A percentile compares a stretch with the other conserved stretches of the same genome.
These are phyloP conservation scores for Noccaea caerulescens DNA, from an alignment of 345 rosid genomes.

Conservation along the genomic window DNA sequence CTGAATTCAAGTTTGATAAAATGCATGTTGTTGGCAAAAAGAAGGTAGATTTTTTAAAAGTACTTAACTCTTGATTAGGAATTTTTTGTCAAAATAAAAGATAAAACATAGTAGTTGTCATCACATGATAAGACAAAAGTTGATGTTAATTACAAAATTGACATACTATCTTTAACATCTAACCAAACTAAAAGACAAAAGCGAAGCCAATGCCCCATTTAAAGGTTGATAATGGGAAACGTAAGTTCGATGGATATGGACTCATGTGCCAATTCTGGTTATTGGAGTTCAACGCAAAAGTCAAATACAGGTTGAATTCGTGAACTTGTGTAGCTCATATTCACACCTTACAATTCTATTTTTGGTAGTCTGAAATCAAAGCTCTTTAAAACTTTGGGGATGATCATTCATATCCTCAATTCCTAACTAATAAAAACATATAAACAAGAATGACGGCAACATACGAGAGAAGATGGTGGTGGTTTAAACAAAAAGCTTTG, in stretches of 20 bases:
- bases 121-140: background rate
- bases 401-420: background rate
- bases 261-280: conserved; percentile 17
- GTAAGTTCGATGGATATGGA: conserved; percentile 8
- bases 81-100: too few species aligned
- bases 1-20: too few species aligned
- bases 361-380: background rate
- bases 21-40: too few species aligned
- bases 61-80: too few species aligned
- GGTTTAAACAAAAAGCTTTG: conserved; percentile 2
- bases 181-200: background rate
- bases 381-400: background rate
- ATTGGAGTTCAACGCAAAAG: conserved; percentile 16
- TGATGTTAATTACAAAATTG: background rate
- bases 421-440: conserved; percentile 1
- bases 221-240: background rate
- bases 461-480: background rate
- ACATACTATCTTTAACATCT: background rate
- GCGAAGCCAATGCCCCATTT: conserved; percentile 10
- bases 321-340: conserved; percentile 8
- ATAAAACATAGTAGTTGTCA: background rate
- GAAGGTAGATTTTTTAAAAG: too few species aligned
- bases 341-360: conserved; percentile 25
- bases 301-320: conserved; percentile 14
- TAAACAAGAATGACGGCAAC: background rate